Evolutionary conservation across 768 basidiomycete genomes (phyloP).

Genomic region (Suillus luteus): DNA sequence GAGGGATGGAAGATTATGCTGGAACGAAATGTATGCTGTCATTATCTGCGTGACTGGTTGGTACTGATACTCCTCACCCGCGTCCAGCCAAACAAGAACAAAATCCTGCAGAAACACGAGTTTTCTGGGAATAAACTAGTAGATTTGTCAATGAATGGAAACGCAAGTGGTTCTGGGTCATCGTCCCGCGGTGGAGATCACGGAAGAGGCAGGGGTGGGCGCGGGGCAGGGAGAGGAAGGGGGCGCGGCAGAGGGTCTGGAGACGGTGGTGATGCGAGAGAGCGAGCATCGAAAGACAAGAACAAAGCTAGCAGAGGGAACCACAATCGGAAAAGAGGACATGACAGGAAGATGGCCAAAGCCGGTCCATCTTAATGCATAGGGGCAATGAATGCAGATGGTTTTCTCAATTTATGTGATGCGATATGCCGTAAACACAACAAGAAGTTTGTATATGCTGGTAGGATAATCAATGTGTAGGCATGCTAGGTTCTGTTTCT

Average conservation of each 20-base stretch:
- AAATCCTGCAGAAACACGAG: constrained; percentile 73
- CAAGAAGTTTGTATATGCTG: neutral
- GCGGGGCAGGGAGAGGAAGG: constrained; percentile 41
- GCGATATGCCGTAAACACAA: neutral
- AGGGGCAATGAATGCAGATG: neutral
- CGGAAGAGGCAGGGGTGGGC: constrained; percentile 42
- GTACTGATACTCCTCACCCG: constrained; percentile 5
- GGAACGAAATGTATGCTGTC: constrained; percentile 73
- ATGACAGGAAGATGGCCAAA: constrained; percentile 86
- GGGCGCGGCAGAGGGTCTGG: constrained; percentile 40
- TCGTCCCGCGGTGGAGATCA: constrained; percentile 38
- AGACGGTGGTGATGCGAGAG: constrained; percentile 46
- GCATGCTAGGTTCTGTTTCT: neutral
- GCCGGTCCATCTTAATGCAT: constrained; percentile 39
- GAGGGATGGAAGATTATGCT: constrained; percentile 93
- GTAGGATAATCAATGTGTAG: neutral
- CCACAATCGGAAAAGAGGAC: constrained; percentile 77
- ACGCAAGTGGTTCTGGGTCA: constrained; percentile 14
- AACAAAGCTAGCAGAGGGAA: constrained; percentile 75
- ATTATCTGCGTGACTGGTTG: constrained; percentile 11
- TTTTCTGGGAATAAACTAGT: constrained; percentile 62
- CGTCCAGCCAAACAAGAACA: constrained; percentile 69
- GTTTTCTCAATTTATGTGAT: constrained; percentile 1
- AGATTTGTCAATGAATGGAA: constrained; percentile 6
- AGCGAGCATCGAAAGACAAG: constrained; percentile 74